Base-by-base conservation (phyloP, 352 stramenopile species). In the Pythium coloratum region DNA sequence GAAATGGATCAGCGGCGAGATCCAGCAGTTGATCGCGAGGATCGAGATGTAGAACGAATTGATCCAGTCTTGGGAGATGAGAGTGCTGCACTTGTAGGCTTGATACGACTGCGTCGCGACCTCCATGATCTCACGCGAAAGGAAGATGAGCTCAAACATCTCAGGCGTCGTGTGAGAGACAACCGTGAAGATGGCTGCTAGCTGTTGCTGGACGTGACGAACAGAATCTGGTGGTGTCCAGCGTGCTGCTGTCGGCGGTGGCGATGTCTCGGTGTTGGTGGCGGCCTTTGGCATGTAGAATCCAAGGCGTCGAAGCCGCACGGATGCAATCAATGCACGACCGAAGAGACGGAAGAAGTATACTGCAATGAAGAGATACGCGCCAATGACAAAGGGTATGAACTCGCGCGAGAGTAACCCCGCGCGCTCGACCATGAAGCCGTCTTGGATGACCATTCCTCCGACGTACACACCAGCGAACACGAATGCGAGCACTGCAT, bases 1-100 rank as follows among this genome's bases (percentile, higher is more conserved):
- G 13, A 56, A 16, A 36, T 67, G 53, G 51, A 67, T 62, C 13
- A 67, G 12, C 16, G 62, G 62, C 51, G 62, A 26, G 40, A 55
- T 28, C 63, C 63, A 70, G 55, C 63, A 70, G 34, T 70, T 70
- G 54, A 33, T 54, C 1, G 38, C 55, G 18, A 70, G 40, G 10
- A 54, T 33, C 24, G 32, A 50, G 33, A 59, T 36, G 55, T 59
- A 64, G 33, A 70, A 64, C 5, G 46, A 3, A 47, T 70, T 70
- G 42, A 64, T 70, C 63, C 55, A 64, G 2, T 47, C 24, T 36
- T 64, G 30, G 0, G 55, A 28, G 55, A 70, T 64, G 38, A 70
- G 55, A 16, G 42, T 64, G 33, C 63, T 70, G 46, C 44, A 51
- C 55, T 70, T 70, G 63, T 70, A 70, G 2, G 49, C 63, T 26